phyloP scores from a whole-genome alignment of 257 asterid species.

The Primulina huaijiensis region DNA sequence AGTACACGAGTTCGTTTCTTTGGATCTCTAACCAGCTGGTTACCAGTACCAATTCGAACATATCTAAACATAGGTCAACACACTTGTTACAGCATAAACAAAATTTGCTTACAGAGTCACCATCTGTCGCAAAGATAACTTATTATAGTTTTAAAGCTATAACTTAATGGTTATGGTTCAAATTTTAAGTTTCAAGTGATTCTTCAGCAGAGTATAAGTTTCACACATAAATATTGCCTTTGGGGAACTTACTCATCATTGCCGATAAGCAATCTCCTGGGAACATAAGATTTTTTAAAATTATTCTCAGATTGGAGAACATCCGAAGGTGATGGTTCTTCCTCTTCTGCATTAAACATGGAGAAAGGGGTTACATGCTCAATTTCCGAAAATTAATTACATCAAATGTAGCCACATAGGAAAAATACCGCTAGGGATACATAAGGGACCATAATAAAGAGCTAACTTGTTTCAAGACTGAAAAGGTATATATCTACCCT shows the following conservation, averaged over 20 bases:
- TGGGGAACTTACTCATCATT: slow-evolving; percentile 75
- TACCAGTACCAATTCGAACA: slow-evolving; percentile 87
- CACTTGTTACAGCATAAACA: slow-evolving; percentile 15
- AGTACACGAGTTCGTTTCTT: slow-evolving; percentile 78
- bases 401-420: slow-evolving; percentile 1
- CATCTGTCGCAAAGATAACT: not conserved
- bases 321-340: slow-evolving; percentile 40
- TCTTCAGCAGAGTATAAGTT: slow-evolving; percentile 18
- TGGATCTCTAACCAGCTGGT: slow-evolving; percentile 89
- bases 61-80: slow-evolving; percentile 50
- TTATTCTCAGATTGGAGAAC: slow-evolving; percentile 41
- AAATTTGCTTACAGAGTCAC: slow-evolving; percentile 6
- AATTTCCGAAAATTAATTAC: slow-evolving; percentile 19
- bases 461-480: not conserved
- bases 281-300: slow-evolving; percentile 55
- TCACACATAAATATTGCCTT: slow-evolving; percentile 16
- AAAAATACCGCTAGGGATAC: not conserved
- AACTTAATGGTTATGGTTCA: slow-evolving; percentile 5
- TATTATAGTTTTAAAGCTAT: slow-evolving; percentile 5
- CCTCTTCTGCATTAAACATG: slow-evolving; percentile 43
- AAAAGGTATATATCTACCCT: not conserved
- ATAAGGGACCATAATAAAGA: slow-evolving; percentile 2
- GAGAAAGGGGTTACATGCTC: slow-evolving; percentile 24
- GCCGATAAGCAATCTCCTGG: slow-evolving; percentile 76
- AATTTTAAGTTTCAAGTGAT: not conserved